These are phyloP conservation scores for Arthrobotrys sinensis DNA, from an alignment of 2,329 filamentous ascomycete species.

Conservation along the genomic window DNA sequence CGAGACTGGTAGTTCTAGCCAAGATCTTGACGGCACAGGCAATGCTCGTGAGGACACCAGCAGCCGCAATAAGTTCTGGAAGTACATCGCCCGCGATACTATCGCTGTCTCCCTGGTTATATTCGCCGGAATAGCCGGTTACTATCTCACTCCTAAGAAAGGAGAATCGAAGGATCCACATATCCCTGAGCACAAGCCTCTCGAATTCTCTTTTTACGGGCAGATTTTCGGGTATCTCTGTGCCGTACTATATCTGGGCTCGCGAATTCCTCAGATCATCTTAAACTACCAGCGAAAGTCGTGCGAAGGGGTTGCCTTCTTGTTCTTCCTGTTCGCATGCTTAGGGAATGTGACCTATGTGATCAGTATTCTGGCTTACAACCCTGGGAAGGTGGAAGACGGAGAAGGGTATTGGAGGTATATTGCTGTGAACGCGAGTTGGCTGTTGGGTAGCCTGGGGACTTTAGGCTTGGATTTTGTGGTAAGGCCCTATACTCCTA, in stretches of 20 bases:
- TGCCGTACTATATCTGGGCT: slow-evolving; percentile 88
- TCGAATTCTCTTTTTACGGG: slow-evolving; percentile 80
- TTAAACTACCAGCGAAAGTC: slow-evolving; percentile 93
- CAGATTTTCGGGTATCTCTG: slow-evolving; percentile 96
- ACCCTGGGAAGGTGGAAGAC: slow-evolving; percentile 75
- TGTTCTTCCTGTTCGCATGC: slow-evolving; percentile 97
- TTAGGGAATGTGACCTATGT: slow-evolving; percentile 96
- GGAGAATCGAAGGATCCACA: slow-evolving; percentile 63
- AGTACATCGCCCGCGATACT: slow-evolving; percentile 80
- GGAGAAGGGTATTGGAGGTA: slow-evolving; percentile 78
- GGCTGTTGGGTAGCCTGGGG: slow-evolving; percentile 89
- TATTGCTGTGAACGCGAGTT: slow-evolving; percentile 89
- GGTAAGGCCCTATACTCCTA: slow-evolving; percentile 31
- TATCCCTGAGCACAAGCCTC: slow-evolving; percentile 71
- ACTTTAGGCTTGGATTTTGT: slow-evolving; percentile 85
- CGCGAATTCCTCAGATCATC: slow-evolving; percentile 88
- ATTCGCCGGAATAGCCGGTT: slow-evolving; percentile 85
- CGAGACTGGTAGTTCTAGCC: slow-evolving; percentile 69
- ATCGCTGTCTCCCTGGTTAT: slow-evolving; percentile 85
- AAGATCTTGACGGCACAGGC: slow-evolving; percentile 66
- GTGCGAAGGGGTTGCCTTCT: slow-evolving; percentile 90
- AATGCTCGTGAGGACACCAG: slow-evolving; percentile 64
- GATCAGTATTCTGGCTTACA: slow-evolving; percentile 89
- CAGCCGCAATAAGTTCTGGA: slow-evolving; percentile 32
- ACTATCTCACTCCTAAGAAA: slow-evolving; percentile 78